These are phyloP conservation scores for Metarhizium anisopliae DNA, from an alignment of 2,329 filamentous ascomycete species.

Conservation along the genomic window DNA sequence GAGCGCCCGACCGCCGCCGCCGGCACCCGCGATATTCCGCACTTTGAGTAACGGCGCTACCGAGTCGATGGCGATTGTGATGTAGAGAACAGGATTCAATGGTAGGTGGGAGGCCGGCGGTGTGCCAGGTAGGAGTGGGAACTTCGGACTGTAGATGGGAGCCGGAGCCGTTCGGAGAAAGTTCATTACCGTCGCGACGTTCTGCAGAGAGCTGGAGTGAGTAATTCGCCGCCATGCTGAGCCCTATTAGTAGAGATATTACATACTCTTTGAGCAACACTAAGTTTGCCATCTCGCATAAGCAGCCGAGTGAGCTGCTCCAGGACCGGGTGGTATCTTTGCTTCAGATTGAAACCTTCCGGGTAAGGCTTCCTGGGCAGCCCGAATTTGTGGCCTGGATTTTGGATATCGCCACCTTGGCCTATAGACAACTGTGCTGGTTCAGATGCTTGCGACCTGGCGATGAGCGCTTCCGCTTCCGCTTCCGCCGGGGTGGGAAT, in stretches of 20 bases:
- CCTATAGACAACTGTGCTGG: constrained; percentile 8
- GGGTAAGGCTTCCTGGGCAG: constrained; percentile 60
- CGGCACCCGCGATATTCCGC: constrained; percentile 63
- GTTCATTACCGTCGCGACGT: constrained; percentile 77
- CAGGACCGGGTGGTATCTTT: constrained; percentile 78
- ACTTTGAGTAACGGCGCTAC: constrained; percentile 83
- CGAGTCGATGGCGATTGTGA: constrained; percentile 84
- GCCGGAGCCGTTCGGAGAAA: constrained; percentile 76
- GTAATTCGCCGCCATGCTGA: neutral
- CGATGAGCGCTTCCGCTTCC: constrained; percentile 22
- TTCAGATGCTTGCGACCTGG: constrained; percentile 13
- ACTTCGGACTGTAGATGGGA: constrained; percentile 63
- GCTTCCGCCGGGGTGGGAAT: constrained; percentile 26
- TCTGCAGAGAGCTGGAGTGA: constrained; percentile 35
- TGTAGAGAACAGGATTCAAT: constrained; percentile 80
- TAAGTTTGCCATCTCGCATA: constrained; percentile 87
- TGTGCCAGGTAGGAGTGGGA: constrained; percentile 64
- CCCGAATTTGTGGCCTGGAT: constrained; percentile 66
- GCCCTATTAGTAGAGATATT: neutral
- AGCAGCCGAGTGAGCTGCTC: constrained; percentile 82
- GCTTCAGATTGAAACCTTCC: constrained; percentile 55
- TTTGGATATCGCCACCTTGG: constrained; percentile 15
- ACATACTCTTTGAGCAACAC: constrained; percentile 73
- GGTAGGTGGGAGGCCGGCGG: constrained; percentile 74
- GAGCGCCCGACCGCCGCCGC: constrained; percentile 76